Percentiles rank a stretch among this genome's conserved stretches.
phyloP scores from a whole-genome alignment of 2,329 filamentous ascomycete species.

The Grosmannia serpens region DNA sequence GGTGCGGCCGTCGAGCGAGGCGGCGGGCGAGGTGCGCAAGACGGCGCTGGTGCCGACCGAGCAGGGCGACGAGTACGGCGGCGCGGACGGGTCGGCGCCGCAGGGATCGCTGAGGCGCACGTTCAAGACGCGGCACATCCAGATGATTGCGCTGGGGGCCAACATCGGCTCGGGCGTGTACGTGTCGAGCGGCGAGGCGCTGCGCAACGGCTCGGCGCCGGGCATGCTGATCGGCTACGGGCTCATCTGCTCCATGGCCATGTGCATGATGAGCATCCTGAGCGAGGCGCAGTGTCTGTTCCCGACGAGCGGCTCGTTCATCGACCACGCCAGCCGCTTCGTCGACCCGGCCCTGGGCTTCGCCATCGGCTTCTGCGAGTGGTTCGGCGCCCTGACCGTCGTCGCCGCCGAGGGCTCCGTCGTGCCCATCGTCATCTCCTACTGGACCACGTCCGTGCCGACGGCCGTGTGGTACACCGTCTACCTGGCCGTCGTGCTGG shows the following conservation, averaged over 20 bases:
- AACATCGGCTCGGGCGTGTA: conserved; percentile 12
- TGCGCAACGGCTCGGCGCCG: conserved; percentile 55
- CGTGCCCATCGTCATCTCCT: conserved; percentile 22
- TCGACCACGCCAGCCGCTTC: conserved; percentile 42
- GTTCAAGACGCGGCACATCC: conserved; percentile 8
- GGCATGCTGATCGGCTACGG: conserved; percentile 11
- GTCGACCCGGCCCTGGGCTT: conserved; percentile 47
- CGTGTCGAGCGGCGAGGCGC: conserved; percentile 5
- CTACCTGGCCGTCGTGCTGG: conserved; percentile 14
- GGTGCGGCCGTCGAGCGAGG: conserved; percentile 6
- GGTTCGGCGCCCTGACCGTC: conserved; percentile 25
- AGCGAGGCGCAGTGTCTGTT: conserved; percentile 17
- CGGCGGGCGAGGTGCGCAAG: conserved; percentile 5
- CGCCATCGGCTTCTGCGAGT: conserved; percentile 40
- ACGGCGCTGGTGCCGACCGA: background rate
- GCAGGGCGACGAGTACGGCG: conserved; percentile 6
- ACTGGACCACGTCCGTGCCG: conserved; percentile 30
- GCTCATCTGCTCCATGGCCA: conserved; percentile 9
- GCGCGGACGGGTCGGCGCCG: background rate
- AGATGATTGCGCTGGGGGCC: conserved; percentile 12
- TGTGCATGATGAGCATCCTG: conserved; percentile 9
- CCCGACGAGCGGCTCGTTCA: conserved; percentile 41
- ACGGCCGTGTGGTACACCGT: conserved; percentile 32
- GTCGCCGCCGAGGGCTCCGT: conserved; percentile 9
- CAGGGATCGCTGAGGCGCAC: conserved; percentile 6